These are phyloP conservation scores for Chalciporus chontae DNA, from an alignment of 768 basidiomycete species.

Conservation along the genomic window DNA sequence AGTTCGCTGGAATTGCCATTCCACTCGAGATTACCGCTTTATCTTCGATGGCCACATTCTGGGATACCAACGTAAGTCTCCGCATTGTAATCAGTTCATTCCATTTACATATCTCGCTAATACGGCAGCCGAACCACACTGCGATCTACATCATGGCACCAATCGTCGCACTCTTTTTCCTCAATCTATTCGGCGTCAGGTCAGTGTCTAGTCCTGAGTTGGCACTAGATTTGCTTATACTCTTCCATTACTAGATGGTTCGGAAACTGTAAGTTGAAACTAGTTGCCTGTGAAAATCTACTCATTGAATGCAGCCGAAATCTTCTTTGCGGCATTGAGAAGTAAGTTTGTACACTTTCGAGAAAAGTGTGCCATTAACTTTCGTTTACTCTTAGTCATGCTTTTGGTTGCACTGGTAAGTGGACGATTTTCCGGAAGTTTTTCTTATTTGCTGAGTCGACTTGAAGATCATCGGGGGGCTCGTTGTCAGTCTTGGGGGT, in stretches of 20 bases:
- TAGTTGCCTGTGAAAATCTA: background rate
- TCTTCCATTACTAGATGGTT: constrained; percentile 16
- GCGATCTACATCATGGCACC: constrained; percentile 39
- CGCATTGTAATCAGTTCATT: background rate
- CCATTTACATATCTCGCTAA: constrained; percentile 9
- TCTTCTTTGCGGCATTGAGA: constrained; percentile 20
- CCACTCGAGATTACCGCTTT: constrained; percentile 52
- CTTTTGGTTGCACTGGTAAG: constrained; percentile 35
- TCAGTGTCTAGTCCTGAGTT: constrained; percentile 35
- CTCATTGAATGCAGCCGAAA: constrained; percentile 20
- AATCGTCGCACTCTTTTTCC: constrained; percentile 35
- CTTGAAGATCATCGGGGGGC: constrained; percentile 34
- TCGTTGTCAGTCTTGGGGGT: constrained; percentile 57
- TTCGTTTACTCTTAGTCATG: constrained; percentile 24
- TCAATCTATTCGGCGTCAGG: constrained; percentile 47
- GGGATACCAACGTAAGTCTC: constrained; percentile 35
- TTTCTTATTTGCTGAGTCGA: background rate
- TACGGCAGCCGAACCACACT: constrained; percentile 32
- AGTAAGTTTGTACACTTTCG: constrained; percentile 9
- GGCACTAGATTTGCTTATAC: constrained; percentile 34
- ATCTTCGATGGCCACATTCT: constrained; percentile 47
- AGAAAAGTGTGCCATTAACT: background rate
- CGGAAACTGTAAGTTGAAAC: constrained; percentile 18
- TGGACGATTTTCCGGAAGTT: background rate
- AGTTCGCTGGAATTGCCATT: constrained; percentile 36